Evolutionary conservation across 768 basidiomycete species (phyloP), one percentile per base, ranked within the genome.

Genomic region (Trametes cubensis): DNA sequence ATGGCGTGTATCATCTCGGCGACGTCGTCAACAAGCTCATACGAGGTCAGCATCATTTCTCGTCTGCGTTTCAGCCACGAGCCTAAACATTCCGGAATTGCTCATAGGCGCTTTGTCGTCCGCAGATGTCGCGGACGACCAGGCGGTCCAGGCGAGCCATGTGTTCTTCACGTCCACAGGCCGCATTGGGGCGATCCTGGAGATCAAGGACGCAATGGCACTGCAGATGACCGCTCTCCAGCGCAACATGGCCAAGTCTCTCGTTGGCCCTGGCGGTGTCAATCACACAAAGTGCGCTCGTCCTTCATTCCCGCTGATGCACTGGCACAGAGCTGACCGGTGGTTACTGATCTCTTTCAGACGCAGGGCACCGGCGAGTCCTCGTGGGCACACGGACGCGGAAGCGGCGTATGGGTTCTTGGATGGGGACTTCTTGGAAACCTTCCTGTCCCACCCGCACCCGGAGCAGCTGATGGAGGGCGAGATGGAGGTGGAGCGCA

Each of bases 371-470:
- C 92, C 92, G 0, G 84, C 83, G 64, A 83, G 78, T 41, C 76
- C 76, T 0, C 71, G 76, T 23, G 85, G 88, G 7, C 78, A 79
- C 23, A 85, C 81, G 51, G 89, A 91, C 66, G 78, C 81, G 8
- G 83, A 87, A 34, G 67, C 73, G 26, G 67, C 80, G 0, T 81
- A 80, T 42, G 94, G 93, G 17, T 94, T 97, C 79, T 78, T 97
- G 28, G 94, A 97, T 63, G 95, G 94, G 1, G 89, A 92, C 69
- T 90, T 94, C 65, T 70, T 97, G 20, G 91, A 95, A 72, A 75
- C 78, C 20, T 86, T 90, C 72, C 77, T 88, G 55, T 74, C 73
- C 18, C 76, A 69, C 40, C 71, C 79, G 0, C 69, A 76, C 6
- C 73, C 79, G 23, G 74, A 85, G n/a, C 72, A 80, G 55, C 74